phyloP scores from a whole-genome alignment of 495 filamentous ascomycete species.

The Penicillium pancosmium region DNA sequence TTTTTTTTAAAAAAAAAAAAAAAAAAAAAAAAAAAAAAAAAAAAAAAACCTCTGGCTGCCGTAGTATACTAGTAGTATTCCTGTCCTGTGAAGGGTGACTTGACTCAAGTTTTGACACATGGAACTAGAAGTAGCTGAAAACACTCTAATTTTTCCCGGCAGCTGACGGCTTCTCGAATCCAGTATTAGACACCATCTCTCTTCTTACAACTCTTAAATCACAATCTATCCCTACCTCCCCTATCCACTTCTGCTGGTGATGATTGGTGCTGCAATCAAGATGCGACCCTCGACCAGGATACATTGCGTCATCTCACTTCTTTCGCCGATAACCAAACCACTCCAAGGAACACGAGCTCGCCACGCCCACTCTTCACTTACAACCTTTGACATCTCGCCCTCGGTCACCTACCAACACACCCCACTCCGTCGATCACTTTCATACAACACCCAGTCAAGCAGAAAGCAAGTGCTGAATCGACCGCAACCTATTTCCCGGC shows the following conservation, averaged over 20 bases:
- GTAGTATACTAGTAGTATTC: too few species aligned
- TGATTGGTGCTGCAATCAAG: not conserved
- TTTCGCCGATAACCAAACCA: conserved; percentile 21
- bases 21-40: too few species aligned
- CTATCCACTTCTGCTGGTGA: not conserved
- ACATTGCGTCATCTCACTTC: conserved; percentile 49
- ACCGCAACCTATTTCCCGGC: not conserved
- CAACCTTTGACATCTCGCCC: not conserved
- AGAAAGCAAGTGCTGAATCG: not conserved
- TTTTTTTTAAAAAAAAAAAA: too few species aligned
- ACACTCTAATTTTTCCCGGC: not conserved
- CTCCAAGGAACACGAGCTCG: conserved; percentile 16
- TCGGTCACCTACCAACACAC: not conserved
- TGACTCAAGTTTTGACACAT: not conserved
- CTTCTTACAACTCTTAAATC: not conserved
- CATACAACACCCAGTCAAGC: not conserved
- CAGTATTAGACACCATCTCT: not conserved
- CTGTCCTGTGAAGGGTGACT: too few species aligned
- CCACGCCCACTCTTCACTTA: not conserved
- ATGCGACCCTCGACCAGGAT: conserved; percentile 20
- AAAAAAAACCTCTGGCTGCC: too few species aligned
- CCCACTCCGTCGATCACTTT: not conserved
- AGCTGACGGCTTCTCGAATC: not conserved
- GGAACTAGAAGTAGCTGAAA: not conserved
- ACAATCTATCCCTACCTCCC: not conserved